Base-by-base conservation (phyloP, 2,329 filamentous ascomycete species). In the Pseudogymnoascus sp. region DNA sequence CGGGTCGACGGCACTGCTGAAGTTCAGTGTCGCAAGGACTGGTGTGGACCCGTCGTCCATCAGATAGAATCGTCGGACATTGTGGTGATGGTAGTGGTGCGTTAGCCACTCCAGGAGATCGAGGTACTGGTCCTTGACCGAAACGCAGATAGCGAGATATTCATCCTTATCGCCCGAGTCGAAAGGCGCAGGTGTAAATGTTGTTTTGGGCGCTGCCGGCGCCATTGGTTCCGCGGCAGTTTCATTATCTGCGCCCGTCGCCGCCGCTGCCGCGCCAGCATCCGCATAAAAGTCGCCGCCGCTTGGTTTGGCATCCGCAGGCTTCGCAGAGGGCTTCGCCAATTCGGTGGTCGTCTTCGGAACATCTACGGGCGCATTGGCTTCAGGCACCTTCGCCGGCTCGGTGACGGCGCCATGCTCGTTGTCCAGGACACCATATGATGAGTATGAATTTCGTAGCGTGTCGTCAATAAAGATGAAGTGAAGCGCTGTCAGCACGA, bases 21-120 rank as follows among this genome's bases (percentile, higher is more conserved):
- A 60, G 58, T 60, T 39, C 35, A 39, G 38, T 21, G 58, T 60
- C 8, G 58, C 58, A 2, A 71, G 62, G 10, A 68, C 67, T 21
- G 69, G 69, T 14, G 65, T 61, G 4, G 68, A 69, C 6, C 68
- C 67, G 59, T 71, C 69, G 23, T 70, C 69, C 66, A 70, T 68
- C 29, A 71, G 62, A 55, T 71, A 71, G 62, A 71, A 71, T 3
- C 66, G 63, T 21, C 64, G 61, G 61, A 70, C 66, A 10, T 67
- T 67, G 23, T 68, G 49, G 49, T 71, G 66, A 49, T 70, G 64
- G 61, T 70, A 71, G 23, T 71, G 68, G 39, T 71, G 69, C 23
- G 64, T 64, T 3, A 71, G 49, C 39, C 64, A 69, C 60, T 71
- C 70, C 8, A 63, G 62, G 8, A 71, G 60, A 49, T 71, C 69